Percentiles rank a stretch among this genome's conserved stretches.
phyloP scores from a whole-genome alignment of 495 filamentous ascomycete species.

The Melanomma pulvis-pyrius region DNA sequence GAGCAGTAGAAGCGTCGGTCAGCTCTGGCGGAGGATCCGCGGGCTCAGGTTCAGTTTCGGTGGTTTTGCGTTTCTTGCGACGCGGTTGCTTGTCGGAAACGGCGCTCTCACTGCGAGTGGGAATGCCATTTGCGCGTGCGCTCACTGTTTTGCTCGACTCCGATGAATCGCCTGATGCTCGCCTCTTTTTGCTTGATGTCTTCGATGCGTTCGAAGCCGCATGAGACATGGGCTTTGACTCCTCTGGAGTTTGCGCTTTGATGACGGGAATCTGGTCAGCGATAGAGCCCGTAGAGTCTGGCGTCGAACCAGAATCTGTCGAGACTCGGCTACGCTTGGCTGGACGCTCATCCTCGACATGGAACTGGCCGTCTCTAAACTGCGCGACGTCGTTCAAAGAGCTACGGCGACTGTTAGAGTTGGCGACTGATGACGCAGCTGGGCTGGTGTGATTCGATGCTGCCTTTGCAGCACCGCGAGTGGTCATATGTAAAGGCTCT shows the following conservation, averaged over 20 bases:
- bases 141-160: slow-evolving; percentile 27
- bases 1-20: slow-evolving; percentile 29
- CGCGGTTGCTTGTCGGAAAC: slow-evolving; percentile 27
- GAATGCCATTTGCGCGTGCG: slow-evolving; percentile 25
- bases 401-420: slow-evolving; percentile 37
- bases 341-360: slow-evolving; percentile 20
- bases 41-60: slow-evolving; percentile 1
- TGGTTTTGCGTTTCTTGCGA: slow-evolving; percentile 29
- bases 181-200: slow-evolving; percentile 16
- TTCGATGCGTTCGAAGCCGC: slow-evolving; percentile 14
- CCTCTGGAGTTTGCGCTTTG: slow-evolving; percentile 6
- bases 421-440: slow-evolving; percentile 31
- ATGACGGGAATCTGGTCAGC: slow-evolving; percentile 7
- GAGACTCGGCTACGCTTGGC: slow-evolving; percentile 37
- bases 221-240: slow-evolving; percentile 9
- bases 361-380: slow-evolving; percentile 3
- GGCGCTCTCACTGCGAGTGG: slow-evolving; percentile 21
- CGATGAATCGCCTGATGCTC: slow-evolving; percentile 27
- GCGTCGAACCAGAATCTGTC: slow-evolving; percentile 35
- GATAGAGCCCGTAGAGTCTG: neutral
- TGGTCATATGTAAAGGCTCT: slow-evolving; percentile 43
- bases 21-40: slow-evolving; percentile 31
- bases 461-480: slow-evolving; percentile 39
- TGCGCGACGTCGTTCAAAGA: slow-evolving; percentile 31
- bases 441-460: slow-evolving; percentile 36